Base-by-base conservation (phyloP, 805 yeast species). In the Priceomyces haplophilus region DNA sequence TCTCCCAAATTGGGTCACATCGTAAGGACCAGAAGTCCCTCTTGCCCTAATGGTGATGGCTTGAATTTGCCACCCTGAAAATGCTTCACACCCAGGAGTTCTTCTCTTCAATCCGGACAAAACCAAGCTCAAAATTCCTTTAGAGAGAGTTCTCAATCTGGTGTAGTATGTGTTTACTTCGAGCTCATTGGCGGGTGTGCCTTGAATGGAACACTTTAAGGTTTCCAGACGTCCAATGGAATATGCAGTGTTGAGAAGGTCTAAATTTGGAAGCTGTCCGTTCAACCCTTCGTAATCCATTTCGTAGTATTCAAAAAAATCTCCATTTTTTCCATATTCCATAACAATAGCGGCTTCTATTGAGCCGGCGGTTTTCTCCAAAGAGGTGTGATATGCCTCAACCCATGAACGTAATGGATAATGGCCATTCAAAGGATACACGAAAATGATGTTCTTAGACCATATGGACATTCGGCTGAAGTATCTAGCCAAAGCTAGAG, bases 51-150 rank as follows among this genome's bases (percentile, higher is more conserved):
- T 57, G 0, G 97, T 87, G 16, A 93, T 61, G 0, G 98, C 84
- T 62, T 91, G 98, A 45, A 93, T 85, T 59, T 95, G 84, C 95
- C 96, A 93, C 3, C 98, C 97, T 41, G 93, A 83, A 58, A 91
- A 93, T 11, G 91, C 88, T 58, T 91, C 97, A 52, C 89, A 81
- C 3, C 76, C 76, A n/a, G 93, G 87, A 0, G 76, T 72, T 3
- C 67, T 69, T 39, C 66, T 70, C 6, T 46, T 49, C 20, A 86
- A 61, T 1, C 98, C 98, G 0, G 96, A 75, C 4, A 80, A 55
- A 3, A 90, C 79, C 55, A 87, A 78, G 37, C 77, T 76, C 43
- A 75, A 62, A n/a, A 93, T 76, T 0, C 97, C 93, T 29, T 72
- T 67, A 12, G 78, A 45, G 40, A 93, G 57, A 0, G 84, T 78